Percentiles rank a stretch among this genome's conserved stretches.
Evolutionary conservation across 805 yeast genomes (phyloP).

Genomic region (Lipomyces sp.): DNA sequence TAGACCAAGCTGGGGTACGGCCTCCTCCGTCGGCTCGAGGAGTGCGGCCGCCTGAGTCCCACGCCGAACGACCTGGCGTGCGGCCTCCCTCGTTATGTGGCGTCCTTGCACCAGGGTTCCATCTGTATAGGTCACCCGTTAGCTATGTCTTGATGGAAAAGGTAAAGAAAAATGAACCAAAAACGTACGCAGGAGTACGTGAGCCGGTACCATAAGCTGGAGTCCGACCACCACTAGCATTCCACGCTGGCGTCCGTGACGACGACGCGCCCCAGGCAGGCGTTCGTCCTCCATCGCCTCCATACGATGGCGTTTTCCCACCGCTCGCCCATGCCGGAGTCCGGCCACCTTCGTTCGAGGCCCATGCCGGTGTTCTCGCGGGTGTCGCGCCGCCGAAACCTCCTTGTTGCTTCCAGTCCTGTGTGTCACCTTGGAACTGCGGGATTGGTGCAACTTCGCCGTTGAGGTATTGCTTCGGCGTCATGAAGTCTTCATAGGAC

Average conservation of each 20-base stretch:
- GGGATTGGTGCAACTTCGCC: slow-evolving; percentile 31
- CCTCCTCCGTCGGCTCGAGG: slow-evolving; percentile 43
- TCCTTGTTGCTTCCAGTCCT: slow-evolving; percentile 9
- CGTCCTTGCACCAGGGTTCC: slow-evolving; percentile 37
- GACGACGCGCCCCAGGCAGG: slow-evolving; percentile 50
- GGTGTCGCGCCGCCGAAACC: slow-evolving; percentile 11
- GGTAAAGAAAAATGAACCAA: background rate
- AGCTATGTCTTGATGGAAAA: background rate
- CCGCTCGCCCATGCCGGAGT: slow-evolving; percentile 52
- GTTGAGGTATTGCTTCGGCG: slow-evolving; percentile 36
- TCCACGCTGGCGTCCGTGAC: slow-evolving; percentile 47
- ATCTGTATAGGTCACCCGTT: no score
- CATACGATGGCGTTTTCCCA: slow-evolving; percentile 54
- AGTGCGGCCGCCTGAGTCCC: slow-evolving; percentile 30
- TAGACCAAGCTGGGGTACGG: slow-evolving; percentile 37
- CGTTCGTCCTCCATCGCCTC: slow-evolving; percentile 37
- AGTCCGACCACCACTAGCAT: slow-evolving; percentile 44
- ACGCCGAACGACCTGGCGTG: slow-evolving; percentile 44
- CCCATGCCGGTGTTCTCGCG: slow-evolving; percentile 39
- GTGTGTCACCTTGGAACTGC: slow-evolving; percentile 36
- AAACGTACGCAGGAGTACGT: slow-evolving; percentile 23
- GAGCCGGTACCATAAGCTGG: slow-evolving; percentile 30
- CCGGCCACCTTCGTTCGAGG: slow-evolving; percentile 42
- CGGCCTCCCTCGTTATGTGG: slow-evolving; percentile 37
- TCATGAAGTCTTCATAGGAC: slow-evolving; percentile 76